Percentiles rank a stretch among this genome's conserved stretches.
phyloP scores from a whole-genome alignment of 768 basidiomycete species.

The Trametes meyenii region DNA sequence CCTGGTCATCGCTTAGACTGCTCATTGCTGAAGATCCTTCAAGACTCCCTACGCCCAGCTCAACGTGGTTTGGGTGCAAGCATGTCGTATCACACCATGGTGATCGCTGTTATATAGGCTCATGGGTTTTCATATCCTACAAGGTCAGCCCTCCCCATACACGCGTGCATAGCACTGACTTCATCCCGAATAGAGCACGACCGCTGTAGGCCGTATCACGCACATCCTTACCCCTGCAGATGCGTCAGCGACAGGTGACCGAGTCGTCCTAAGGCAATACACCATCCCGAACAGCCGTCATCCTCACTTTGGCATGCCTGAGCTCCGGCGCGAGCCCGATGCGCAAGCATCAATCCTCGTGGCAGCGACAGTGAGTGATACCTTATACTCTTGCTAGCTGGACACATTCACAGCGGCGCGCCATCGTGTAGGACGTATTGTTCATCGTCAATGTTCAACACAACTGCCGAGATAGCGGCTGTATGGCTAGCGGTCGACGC shows the following conservation, averaged over 20 bases:
- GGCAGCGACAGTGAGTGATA: not conserved
- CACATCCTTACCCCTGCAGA: too few species aligned
- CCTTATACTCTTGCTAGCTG: not conserved
- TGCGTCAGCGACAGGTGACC: too few species aligned
- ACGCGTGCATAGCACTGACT: not conserved
- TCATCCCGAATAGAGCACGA: not conserved
- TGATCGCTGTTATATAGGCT: not conserved
- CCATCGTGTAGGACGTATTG: conserved; percentile 6
- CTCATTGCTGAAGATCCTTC: not conserved
- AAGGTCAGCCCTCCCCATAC: not conserved
- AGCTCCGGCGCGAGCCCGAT: not conserved
- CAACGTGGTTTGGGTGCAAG: not conserved
- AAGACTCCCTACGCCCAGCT: not conserved
- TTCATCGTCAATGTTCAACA: conserved; percentile 19
- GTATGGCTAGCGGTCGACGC: not conserved
- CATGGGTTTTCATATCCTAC: not conserved
- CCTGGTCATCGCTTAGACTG: not conserved
- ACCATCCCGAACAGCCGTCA: not conserved
- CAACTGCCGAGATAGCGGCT: conserved; percentile 4
- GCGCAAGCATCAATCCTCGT: not conserved
- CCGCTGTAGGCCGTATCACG: not conserved
- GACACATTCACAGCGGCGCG: too few species aligned
- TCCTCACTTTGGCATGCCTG: not conserved
- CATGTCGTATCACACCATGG: not conserved
- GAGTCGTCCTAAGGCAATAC: not conserved